These are phyloP conservation scores for Cystobasidiaceae sp. DNA, from an alignment of 1,284 basidiomycete species.

Conservation along the genomic window DNA sequence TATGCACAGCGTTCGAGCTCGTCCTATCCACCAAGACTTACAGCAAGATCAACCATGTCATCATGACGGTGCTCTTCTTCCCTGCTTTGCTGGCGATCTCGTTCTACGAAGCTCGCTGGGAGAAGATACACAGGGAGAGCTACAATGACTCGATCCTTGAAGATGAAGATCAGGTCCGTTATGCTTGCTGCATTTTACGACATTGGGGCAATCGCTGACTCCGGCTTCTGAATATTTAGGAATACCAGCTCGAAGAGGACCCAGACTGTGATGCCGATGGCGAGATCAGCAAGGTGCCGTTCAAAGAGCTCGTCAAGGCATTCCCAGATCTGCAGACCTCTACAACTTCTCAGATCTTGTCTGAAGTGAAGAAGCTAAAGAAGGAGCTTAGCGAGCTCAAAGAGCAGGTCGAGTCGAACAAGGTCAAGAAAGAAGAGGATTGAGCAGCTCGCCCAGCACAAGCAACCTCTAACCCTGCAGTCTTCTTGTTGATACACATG, in stretches of 20 bases:
- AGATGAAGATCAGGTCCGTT: constrained; percentile 37
- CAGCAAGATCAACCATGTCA: constrained; percentile 66
- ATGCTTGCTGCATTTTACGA: neutral
- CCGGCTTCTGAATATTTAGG: neutral
- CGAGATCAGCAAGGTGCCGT: constrained; percentile 68
- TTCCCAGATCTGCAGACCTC: constrained; percentile 59
- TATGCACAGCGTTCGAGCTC: constrained; percentile 35
- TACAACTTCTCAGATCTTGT: constrained; percentile 16
- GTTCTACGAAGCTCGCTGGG: constrained; percentile 61
- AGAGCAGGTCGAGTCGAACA: constrained; percentile 17
- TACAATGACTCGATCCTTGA: constrained; percentile 17
- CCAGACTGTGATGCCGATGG: constrained; percentile 58
- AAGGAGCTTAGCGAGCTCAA: constrained; percentile 28
- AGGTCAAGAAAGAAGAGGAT: constrained; percentile 30
- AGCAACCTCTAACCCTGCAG: neutral
- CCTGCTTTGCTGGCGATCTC: constrained; percentile 69
- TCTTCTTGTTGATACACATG: neutral
- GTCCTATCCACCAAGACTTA: constrained; percentile 50
- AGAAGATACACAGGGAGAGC: constrained; percentile 7
- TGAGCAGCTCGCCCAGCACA: neutral
- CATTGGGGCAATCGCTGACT: constrained; percentile 31
- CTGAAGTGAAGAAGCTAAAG: constrained; percentile 31
- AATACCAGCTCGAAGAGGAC: constrained; percentile 59
- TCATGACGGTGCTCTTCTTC: constrained; percentile 75
- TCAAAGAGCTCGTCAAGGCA: constrained; percentile 64